Percentiles rank a stretch among this genome's conserved stretches.
These are phyloP conservation scores for Ophiostoma piceae DNA, from an alignment of 2,329 filamentous ascomycete species.

Conservation along the genomic window DNA sequence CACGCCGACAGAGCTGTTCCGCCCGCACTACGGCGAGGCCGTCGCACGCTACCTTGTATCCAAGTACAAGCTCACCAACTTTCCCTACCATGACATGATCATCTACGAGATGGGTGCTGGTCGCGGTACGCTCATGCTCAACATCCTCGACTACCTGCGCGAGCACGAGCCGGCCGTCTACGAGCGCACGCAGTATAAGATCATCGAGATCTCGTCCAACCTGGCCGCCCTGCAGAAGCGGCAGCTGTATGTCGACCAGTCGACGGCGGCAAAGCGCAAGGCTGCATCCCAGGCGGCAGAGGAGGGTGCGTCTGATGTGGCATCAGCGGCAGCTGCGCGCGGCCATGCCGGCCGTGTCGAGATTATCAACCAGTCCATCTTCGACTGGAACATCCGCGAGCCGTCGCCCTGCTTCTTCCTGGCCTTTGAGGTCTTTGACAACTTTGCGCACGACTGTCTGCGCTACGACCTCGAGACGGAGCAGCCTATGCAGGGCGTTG, in stretches of 20 bases:
- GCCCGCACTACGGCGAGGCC: constrained; percentile 93
- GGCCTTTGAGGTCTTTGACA: constrained; percentile 96
- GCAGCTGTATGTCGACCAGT: constrained; percentile 45
- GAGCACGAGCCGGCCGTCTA: constrained; percentile 87
- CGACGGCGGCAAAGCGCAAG: constrained; percentile 22
- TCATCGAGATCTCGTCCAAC: constrained; percentile 88
- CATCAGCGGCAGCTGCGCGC: constrained; percentile 44
- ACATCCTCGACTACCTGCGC: constrained; percentile 94
- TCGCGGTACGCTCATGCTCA: constrained; percentile 95
- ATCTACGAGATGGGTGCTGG: constrained; percentile 99
- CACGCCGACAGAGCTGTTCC: constrained; percentile 94
- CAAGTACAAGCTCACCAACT: constrained; percentile 91
- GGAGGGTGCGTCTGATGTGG: constrained; percentile 11
- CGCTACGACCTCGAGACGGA: constrained; percentile 83
- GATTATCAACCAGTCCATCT: constrained; percentile 91
- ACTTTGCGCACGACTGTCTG: constrained; percentile 91
- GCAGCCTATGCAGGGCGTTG: constrained; percentile 77
- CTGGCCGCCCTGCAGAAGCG: constrained; percentile 72
- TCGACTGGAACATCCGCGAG: constrained; percentile 87
- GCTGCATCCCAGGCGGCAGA: background rate
- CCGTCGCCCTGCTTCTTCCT: constrained; percentile 94
- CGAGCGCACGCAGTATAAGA: constrained; percentile 83
- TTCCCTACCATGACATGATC: constrained; percentile 92
- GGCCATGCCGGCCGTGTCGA: constrained; percentile 83
- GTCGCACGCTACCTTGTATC: constrained; percentile 93